These are phyloP conservation scores for Lasiodiplodia hormozganensis DNA, from an alignment of 2,329 filamentous ascomycete species.

Conservation along the genomic window DNA sequence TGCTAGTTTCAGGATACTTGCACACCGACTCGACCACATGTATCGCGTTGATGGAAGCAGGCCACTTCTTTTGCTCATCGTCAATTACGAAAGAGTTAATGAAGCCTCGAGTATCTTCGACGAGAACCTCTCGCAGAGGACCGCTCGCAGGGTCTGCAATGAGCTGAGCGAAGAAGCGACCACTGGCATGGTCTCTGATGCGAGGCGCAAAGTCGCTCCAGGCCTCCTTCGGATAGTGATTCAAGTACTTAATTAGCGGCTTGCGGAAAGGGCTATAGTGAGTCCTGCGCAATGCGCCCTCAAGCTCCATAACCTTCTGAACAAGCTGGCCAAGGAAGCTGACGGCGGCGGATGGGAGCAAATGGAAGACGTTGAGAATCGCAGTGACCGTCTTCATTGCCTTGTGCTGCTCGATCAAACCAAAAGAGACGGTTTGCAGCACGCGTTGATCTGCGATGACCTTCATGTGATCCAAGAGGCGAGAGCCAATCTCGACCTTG, in stretches of 20 bases:
- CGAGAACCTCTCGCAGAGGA: constrained; percentile 75
- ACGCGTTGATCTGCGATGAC: constrained; percentile 81
- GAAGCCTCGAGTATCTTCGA: constrained; percentile 75
- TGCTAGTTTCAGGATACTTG: constrained; percentile 66
- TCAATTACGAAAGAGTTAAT: constrained; percentile 69
- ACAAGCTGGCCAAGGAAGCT: constrained; percentile 91
- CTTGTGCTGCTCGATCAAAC: constrained; percentile 88
- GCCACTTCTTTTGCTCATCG: constrained; percentile 73
- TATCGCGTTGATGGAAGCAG: constrained; percentile 84
- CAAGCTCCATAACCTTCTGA: constrained; percentile 86
- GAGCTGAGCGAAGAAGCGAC: constrained; percentile 88
- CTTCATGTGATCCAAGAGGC: constrained; percentile 93
- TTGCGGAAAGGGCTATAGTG: constrained; percentile 90
- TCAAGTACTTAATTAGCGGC: constrained; percentile 91
- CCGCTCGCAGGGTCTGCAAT: constrained; percentile 77
- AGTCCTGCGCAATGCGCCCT: constrained; percentile 83
- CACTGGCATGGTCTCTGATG: constrained; percentile 84
- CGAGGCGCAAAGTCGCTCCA: constrained; percentile 81
- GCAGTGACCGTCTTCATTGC: constrained; percentile 95
- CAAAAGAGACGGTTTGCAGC: constrained; percentile 91
- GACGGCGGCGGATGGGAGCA: constrained; percentile 89
- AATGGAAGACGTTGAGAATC: constrained; percentile 95
- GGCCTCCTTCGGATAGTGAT: constrained; percentile 87
- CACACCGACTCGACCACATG: constrained; percentile 83
- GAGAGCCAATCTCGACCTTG: constrained; percentile 94